Evolutionary conservation across 768 basidiomycete genomes (phyloP).

Genomic region (Trametes coccinea): DNA sequence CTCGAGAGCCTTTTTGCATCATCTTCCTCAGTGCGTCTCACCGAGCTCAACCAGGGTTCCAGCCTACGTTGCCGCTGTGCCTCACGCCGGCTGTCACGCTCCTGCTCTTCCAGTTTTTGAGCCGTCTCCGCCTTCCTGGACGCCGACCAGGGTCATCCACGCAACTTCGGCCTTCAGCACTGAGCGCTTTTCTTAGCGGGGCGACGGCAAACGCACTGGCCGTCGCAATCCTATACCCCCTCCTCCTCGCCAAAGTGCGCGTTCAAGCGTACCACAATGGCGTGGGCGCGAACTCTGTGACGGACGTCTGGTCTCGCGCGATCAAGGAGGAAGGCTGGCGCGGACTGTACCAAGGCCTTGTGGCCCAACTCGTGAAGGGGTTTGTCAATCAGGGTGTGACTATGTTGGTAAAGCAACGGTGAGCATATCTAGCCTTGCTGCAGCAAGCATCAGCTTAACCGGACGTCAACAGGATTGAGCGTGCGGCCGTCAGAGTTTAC

Average conservation of each 20-base stretch:
- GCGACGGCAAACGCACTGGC: conserved; percentile 56
- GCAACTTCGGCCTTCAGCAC: conserved; percentile 37
- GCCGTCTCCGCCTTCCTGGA: conserved; percentile 32
- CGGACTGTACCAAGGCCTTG: conserved; percentile 54
- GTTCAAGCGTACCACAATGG: conserved; percentile 38
- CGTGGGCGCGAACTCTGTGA: conserved; percentile 22
- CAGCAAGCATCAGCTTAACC: background rate
- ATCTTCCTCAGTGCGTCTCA: background rate
- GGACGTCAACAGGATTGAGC: conserved; percentile 3
- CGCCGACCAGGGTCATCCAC: conserved; percentile 31
- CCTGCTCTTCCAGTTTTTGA: conserved; percentile 52
- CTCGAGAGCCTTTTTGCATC: too few relatives aligned
- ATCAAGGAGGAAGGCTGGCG: conserved; percentile 16
- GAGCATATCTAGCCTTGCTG: background rate
- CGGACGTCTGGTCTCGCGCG: conserved; percentile 25
- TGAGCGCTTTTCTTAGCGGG: conserved; percentile 55
- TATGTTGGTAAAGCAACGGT: conserved; percentile 60
- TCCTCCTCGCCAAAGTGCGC: conserved; percentile 61
- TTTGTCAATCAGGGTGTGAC: conserved; percentile 60
- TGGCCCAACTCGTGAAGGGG: conserved; percentile 52
- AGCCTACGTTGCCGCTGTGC: conserved; percentile 48
- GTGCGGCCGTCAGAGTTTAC: conserved; percentile 6
- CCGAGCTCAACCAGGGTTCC: conserved; percentile 44
- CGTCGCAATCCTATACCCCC: conserved; percentile 50
- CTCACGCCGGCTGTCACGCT: conserved; percentile 62